Evolutionary conservation across 1,284 basidiomycete species (phyloP).

Genomic region (Vanrija sp.): DNA sequence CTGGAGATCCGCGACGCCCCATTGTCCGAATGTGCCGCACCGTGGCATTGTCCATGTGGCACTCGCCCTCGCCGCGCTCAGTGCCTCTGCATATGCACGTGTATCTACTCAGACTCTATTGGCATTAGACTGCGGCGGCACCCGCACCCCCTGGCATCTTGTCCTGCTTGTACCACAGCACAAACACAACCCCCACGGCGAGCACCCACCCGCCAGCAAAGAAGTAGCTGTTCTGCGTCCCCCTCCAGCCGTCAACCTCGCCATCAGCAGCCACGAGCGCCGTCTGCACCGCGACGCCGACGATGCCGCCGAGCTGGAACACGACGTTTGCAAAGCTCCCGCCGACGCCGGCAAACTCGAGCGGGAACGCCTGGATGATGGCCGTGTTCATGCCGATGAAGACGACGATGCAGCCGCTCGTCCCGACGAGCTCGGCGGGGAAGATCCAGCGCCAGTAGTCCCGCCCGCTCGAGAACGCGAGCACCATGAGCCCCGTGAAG

Average conservation of each 20-base stretch:
- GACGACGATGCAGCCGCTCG: slow-evolving; percentile 38
- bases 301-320: slow-evolving; percentile 45
- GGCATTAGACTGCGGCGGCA: too few relatives aligned
- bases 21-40: too few relatives aligned
- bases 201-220: slow-evolving; percentile 33
- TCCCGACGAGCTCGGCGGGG: slow-evolving; percentile 40
- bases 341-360: slow-evolving; percentile 38
- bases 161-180: slow-evolving; percentile 28
- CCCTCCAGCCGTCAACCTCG: slow-evolving; percentile 32
- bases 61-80: too few relatives aligned
- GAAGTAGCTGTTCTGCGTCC: slow-evolving; percentile 31
- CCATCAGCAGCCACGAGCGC: slow-evolving; percentile 27
- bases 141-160: slow-evolving; percentile 24
- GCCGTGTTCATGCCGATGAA: slow-evolving; percentile 44
- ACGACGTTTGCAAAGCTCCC: slow-evolving; percentile 42
- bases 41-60: too few relatives aligned
- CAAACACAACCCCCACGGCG: slow-evolving; percentile 27
- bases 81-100: too few relatives aligned
- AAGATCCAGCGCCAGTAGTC: slow-evolving; percentile 47
- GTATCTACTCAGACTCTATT: too few relatives aligned
- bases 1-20: too few relatives aligned
- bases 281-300: slow-evolving; percentile 41
- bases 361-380: slow-evolving; percentile 38
- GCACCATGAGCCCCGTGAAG: slow-evolving; percentile 40
- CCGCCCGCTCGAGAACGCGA: slow-evolving; percentile 37